Base-by-base conservation (phyloP, 306 rosid species). In the Pterocarpus santalinus region DNA sequence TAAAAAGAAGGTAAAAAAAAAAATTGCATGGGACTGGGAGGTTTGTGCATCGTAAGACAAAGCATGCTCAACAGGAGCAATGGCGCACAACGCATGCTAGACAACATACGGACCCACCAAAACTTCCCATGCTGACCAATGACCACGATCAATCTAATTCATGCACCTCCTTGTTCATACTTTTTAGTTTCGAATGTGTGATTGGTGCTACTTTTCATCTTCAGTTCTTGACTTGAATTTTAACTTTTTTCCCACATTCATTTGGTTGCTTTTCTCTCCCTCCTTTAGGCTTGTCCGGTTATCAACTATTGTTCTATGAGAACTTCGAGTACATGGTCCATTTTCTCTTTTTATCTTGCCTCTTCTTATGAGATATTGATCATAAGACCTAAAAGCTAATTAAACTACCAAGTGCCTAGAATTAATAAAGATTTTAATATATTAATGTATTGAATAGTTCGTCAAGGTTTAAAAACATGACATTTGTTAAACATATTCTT, bases 61-160 rank as follows among this genome's bases (percentile, higher is more conserved):
- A 93, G 96, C 97, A 88, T 91, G 96, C 86, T 85, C 35, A 89
- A 86, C 82, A 84, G 52, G 86, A 81, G 90, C 86, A 90, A 93
- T 78, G 86, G 66, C 55, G 65, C 84, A 82, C 85, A 82, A 74
- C 90, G 97, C 97, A 90, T 90, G 98, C 97, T 88, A 89, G 97
- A 91, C 97, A 91, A 76, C 76, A 81, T 83, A 65, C 43, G 91
- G 98, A 84, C 91, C 98, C 98, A 94, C 97, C 76, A 69, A 76
- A 82, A 57, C 78, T 75, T 47, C 52, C 85, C 87, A 84, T 84
- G 89, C 84, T 86, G 69, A 81, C 79, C 80, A 78, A 75, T 56
- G 53, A 83, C 72, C 55, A 71, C 78, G 28, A 58, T 82, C 62
- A 65, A 81, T 74, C 77, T 65, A 71, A 49, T 86, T 69, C 80